Evolutionary conservation across 495 filamentous ascomycete genomes (phyloP), one percentile per base, ranked within the genome.

Genomic region (Trichoderma asperelloides): DNA sequence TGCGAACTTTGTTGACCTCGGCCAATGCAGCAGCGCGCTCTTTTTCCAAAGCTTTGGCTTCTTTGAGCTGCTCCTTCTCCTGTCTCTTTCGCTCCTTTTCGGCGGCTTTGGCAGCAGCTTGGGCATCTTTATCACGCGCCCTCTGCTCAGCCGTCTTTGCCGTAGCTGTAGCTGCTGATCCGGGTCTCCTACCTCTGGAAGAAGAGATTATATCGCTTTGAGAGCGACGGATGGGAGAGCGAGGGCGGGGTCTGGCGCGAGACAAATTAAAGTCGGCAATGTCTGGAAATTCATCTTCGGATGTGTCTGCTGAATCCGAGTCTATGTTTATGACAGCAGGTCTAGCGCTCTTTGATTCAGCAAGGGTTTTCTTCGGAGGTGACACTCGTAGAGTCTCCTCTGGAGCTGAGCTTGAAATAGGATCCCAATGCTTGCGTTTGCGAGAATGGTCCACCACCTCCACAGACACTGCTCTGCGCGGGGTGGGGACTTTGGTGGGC

Each of bases 1-100:
- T 88, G 64, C 86, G 88, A 3, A 88, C 78, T 72, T 87, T 92
- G 76, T 96, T 95, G 57, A 87, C 89, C 62, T 88, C 88, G 13
- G 86, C 84, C 12, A 93, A 78, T 49, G 92, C 90, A 15, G 86
- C 84, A 16, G 85, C 88, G 13, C 78, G 78, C 65, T 88, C 83
- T 72, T 89, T 93, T 71, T 91, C 85, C 57, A 76, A 78, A 1
- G 81, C 84, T 71, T 84, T 87, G 65, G 88, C 82, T 70, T 85
- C 84, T 69, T 87, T 77, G 70, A 79, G 74, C 77, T 81, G 73
- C 79, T 85, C 68, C 78, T 82, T 79, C 73, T 86, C 73, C 67
- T 73, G 25, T 66, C 76, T 71, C 76, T 86, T 76, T 65, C 78
- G 79, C 47, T 86, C 84, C 72, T 75, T 81, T 18, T 86, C 85